Evolutionary conservation across 257 asterid genomes (phyloP), one percentile per base, ranked within the genome.

Genomic region (Lithospermum erythrorhizon): DNA sequence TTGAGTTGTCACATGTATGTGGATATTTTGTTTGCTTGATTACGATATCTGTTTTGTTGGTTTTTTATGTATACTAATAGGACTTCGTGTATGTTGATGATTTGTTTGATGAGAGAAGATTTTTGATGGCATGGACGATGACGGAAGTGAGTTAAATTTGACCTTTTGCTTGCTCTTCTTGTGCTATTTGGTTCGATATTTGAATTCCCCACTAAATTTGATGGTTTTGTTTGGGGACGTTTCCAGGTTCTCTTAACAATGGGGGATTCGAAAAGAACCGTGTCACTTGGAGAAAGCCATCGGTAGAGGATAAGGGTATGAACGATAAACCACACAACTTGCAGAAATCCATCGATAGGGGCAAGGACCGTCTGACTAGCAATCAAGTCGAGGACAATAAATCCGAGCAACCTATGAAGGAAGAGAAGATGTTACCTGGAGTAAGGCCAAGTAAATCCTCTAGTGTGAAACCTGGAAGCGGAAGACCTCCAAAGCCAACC

Each of bases 71-170:
- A 37, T 57, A 60, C 78, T 80, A 68, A 85, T 65, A 61, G 23
- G 18, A 16, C n/a, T 56, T 25, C 61, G 73, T 68, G 45, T 21
- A 19, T 75, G 55, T 3, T 73, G 65, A 58, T 75, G 52, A 69
- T 68, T 65, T 53, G 55, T 59, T 76, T 14, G 63, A 65, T 45
- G 13, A 30, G 64, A 21, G 68, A 64, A 91, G 98, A 82, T 91
- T 86, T 91, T 91, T 67, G 98, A 91, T 30, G 95, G 88, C 79
- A 82, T 91, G 90, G 98, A 91, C 65, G 96, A 86, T 58, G 89
- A 88, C 59, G 95, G 95, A 82, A 91, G 98, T 91, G 90, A 91
- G 98, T 91, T 79, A 60, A 57, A 63, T 35, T 64, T 71, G 58
- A 59, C 35, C 49, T 69, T 74, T 70, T 68, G 71, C 2, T 14